Evolutionary conservation across 768 basidiomycete genomes (phyloP).

Genomic region (Mycena belliarum): DNA sequence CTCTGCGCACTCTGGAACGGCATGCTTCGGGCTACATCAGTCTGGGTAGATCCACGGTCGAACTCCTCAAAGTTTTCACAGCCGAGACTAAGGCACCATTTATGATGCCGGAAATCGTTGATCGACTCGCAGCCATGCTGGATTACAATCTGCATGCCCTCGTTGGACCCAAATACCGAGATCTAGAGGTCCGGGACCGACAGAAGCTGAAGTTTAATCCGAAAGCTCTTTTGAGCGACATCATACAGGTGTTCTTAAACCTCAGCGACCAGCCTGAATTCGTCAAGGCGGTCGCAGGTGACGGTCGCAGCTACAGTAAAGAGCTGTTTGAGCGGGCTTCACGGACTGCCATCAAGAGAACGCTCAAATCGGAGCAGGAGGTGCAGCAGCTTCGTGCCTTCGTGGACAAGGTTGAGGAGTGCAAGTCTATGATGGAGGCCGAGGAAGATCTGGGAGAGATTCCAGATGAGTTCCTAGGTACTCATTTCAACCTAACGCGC

Average conservation of each 20-base stretch:
- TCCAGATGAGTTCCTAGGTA: conserved; percentile 94
- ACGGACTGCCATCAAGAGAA: conserved; percentile 57
- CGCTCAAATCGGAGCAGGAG: conserved; percentile 77
- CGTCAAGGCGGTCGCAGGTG: conserved; percentile 84
- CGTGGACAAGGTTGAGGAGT: conserved; percentile 81
- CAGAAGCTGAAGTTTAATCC: conserved; percentile 92
- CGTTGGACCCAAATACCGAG: conserved; percentile 85
- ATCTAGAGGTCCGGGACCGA: conserved; percentile 81
- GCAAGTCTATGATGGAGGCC: conserved; percentile 75
- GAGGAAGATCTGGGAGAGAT: conserved; percentile 92
- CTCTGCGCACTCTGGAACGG: conserved; percentile 78
- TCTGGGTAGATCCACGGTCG: conserved; percentile 86
- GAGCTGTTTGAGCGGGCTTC: conserved; percentile 82
- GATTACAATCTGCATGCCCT: conserved; percentile 91
- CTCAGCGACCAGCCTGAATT: conserved; percentile 80
- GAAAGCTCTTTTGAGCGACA: conserved; percentile 75
- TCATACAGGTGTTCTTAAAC: conserved; percentile 90
- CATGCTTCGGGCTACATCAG: conserved; percentile 86
- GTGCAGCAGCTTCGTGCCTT: conserved; percentile 70
- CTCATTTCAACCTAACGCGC: conserved; percentile 27
- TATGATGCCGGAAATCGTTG: conserved; percentile 95
- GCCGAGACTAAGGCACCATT: conserved; percentile 90
- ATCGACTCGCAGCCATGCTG: conserved; percentile 93
- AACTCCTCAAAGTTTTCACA: conserved; percentile 88
- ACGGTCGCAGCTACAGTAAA: conserved; percentile 88